These are phyloP conservation scores for Williopsis jadinii DNA, from an alignment of 1,139 yeast species.

Conservation along the genomic window DNA sequence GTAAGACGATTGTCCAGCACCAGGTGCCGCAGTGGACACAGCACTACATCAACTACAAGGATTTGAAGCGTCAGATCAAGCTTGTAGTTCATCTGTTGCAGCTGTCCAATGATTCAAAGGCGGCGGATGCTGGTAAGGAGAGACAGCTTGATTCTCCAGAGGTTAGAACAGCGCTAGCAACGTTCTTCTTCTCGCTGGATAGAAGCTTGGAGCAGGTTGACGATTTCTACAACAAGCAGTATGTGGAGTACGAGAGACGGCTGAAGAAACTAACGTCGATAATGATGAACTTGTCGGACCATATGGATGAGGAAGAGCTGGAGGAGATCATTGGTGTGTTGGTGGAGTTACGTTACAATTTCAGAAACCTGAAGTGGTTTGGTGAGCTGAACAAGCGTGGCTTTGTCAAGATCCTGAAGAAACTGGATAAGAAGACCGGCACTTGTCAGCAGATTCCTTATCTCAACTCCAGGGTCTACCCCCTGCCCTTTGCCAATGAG, in stretches of 20 bases:
- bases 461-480: conserved; percentile 61
- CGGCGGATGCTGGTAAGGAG: conserved; percentile 8
- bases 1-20: conserved; percentile 51
- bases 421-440: conserved; percentile 81
- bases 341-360: conserved; percentile 68
- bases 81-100: conserved; percentile 30
- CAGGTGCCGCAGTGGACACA: conserved; percentile 91
- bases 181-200: conserved; percentile 75
- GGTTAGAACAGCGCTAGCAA: conserved; percentile 41
- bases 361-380: conserved; percentile 85
- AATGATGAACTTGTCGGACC: conserved; percentile 22
- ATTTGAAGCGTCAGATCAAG: conserved; percentile 74
- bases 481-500: conserved; percentile 72
- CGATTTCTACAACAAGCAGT: conserved; percentile 67
- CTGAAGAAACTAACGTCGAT: conserved; percentile 40
- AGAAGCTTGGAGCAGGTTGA: conserved; percentile 79
- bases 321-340: conserved; percentile 74
- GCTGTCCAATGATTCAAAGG: background rate
- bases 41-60: conserved; percentile 80
- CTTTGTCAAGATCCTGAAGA: conserved; percentile 80
- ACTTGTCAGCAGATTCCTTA: conserved; percentile 61
- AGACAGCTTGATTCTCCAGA: conserved; percentile 30
- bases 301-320: conserved; percentile 54
- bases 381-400: conserved; percentile 92
- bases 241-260: conserved; percentile 66